These are phyloP conservation scores for Aspergillus ostianus DNA, from an alignment of 495 filamentous ascomycete species.

Conservation along the genomic window DNA sequence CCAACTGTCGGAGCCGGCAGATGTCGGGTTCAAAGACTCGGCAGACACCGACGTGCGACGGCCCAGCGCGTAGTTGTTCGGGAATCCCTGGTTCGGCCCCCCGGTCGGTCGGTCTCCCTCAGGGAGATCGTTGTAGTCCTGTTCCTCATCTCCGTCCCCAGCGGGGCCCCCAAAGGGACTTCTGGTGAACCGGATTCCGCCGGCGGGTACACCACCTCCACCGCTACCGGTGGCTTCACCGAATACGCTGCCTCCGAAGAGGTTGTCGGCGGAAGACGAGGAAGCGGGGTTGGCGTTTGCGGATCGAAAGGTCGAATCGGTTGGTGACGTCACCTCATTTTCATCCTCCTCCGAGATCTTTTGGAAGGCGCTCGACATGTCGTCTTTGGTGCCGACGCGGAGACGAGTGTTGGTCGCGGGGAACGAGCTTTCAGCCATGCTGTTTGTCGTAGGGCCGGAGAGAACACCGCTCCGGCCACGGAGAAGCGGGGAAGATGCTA, in stretches of 20 bases:
- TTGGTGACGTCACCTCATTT: conserved; percentile 63
- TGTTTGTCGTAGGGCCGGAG: conserved; percentile 29
- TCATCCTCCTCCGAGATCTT: conserved; percentile 62
- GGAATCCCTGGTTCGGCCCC: conserved; percentile 64
- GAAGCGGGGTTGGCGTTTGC: conserved; percentile 27
- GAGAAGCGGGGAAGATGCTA: conserved; percentile 22
- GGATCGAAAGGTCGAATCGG: conserved; percentile 52
- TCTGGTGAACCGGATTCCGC: conserved; percentile 31
- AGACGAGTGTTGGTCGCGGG: conserved; percentile 59
- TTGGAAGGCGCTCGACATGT: conserved; percentile 39
- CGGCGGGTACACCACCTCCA: conserved; percentile 13
- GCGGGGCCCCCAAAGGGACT: conserved; percentile 37
- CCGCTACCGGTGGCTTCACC: conserved; percentile 11
- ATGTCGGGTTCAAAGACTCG: conserved; percentile 88
- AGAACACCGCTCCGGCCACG: conserved; percentile 33
- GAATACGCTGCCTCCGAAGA: conserved; percentile 34
- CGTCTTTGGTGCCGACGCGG: conserved; percentile 30
- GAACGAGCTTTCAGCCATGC: conserved; percentile 55
- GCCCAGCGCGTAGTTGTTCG: conserved; percentile 88
- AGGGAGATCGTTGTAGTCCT: conserved; percentile 29
- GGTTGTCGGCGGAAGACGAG: conserved; percentile 22
- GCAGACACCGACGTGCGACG: conserved; percentile 96
- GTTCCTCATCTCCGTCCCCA: conserved; percentile 24
- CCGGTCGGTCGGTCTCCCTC: conserved; percentile 33
- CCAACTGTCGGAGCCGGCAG: conserved; percentile 84